Evolutionary conservation across 2,329 filamentous ascomycete genomes (phyloP).

Genomic region (Knoxdaviesia proteae): DNA sequence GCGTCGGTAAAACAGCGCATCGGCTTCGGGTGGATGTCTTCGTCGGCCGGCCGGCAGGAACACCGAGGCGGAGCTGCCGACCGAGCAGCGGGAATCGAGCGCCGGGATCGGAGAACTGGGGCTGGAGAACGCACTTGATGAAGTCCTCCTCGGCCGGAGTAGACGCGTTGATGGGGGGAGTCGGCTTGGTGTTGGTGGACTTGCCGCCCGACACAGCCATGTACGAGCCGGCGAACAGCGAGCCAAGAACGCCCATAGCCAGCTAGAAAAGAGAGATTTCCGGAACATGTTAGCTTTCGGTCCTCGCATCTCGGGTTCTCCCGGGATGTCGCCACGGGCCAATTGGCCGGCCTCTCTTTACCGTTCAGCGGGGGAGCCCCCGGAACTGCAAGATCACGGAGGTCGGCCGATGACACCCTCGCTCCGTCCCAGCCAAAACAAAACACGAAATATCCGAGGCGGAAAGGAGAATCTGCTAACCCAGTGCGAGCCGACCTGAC

Average conservation of each 20-base stretch:
- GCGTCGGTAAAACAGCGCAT: too few species aligned
- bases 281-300: constrained; percentile 6
- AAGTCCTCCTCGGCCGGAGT: constrained; percentile 43
- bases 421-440: not conserved
- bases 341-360: not conserved
- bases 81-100: too few species aligned
- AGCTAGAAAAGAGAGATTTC: constrained; percentile 14
- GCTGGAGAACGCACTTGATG: constrained; percentile 32
- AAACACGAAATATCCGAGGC: constrained; percentile 1
- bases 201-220: constrained; percentile 21
- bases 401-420: too few species aligned
- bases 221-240: constrained; percentile 28
- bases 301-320: constrained; percentile 1
- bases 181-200: constrained; percentile 19
- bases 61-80: too few species aligned
- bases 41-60: too few species aligned
- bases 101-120: not conserved
- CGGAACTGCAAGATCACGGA: too few species aligned
- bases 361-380: too few species aligned
- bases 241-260: constrained; percentile 32
- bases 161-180: constrained; percentile 40
- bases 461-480: constrained; percentile 18
- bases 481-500: constrained; percentile 39
- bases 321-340: constrained; percentile 1
- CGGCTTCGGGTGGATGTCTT: too few species aligned